phyloP scores from a whole-genome alignment of 768 basidiomycete species.

The Mycena floridula region DNA sequence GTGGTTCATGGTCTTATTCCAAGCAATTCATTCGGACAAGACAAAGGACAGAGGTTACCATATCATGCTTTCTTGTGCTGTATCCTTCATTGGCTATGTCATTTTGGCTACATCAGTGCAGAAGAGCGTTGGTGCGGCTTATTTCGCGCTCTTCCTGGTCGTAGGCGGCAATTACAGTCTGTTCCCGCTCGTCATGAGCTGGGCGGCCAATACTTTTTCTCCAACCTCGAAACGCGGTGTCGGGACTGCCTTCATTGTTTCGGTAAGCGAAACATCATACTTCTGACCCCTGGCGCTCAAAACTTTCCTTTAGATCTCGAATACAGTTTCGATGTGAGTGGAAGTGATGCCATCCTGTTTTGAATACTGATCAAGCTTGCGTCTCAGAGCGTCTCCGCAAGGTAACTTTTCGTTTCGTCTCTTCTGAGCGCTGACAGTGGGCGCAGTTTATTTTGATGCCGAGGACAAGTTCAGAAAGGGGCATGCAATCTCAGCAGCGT shows the following conservation, averaged over 20 bases:
- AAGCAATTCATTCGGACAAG: constrained; percentile 49
- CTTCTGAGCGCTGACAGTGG: no score
- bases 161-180: constrained; percentile 48
- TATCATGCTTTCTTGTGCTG: constrained; percentile 40
- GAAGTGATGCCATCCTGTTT: no score
- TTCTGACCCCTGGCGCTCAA: no score
- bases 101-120: constrained; percentile 46
- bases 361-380: no score
- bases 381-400: no score
- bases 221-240: constrained; percentile 59
- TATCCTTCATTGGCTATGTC: constrained; percentile 46
- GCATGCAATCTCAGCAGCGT: constrained; percentile 52
- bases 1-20: constrained; percentile 50
- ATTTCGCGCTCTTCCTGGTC: constrained; percentile 53
- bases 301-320: no score
- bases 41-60: constrained; percentile 51
- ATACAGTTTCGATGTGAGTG: no score
- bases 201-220: constrained; percentile 54
- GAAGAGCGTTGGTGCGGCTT: no score
- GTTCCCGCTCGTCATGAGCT: constrained; percentile 58
- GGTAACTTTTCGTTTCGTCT: no score
- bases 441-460: constrained; percentile 53
- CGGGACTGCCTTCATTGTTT: constrained; percentile 55
- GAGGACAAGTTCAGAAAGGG: constrained; percentile 45
- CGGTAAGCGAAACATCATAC: no score